Evolutionary conservation across 495 filamentous ascomycete genomes (phyloP).

Genomic region (Entonaema liquescens): DNA sequence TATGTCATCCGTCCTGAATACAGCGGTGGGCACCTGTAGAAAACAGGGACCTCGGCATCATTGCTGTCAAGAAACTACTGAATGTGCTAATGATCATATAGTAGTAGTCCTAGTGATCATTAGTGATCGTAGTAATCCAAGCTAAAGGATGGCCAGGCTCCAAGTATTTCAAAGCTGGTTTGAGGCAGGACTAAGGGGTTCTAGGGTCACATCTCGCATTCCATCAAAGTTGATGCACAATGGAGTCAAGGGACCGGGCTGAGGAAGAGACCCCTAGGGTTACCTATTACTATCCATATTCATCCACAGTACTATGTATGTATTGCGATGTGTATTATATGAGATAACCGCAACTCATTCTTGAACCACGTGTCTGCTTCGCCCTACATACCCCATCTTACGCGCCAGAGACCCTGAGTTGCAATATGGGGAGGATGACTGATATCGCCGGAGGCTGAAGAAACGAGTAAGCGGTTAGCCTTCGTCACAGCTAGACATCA

Average conservation of each 20-base stretch:
- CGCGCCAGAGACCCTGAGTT: not conserved
- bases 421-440: not conserved
- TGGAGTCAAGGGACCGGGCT: not conserved
- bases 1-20: not conserved
- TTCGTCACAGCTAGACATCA: not conserved
- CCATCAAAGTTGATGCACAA: not conserved
- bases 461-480: not conserved
- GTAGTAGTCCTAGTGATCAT: not conserved
- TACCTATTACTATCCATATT: not conserved
- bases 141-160: not conserved
- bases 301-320: not conserved
- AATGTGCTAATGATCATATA: not conserved
- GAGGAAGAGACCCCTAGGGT: not conserved
- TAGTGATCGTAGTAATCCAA: slow-evolving; percentile 8
- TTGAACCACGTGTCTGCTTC: not conserved
- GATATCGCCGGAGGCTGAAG: not conserved
- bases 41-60: slow-evolving; percentile 2
- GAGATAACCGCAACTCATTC: not conserved
- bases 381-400: not conserved
- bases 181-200: slow-evolving; percentile 15
- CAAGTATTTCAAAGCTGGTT: slow-evolving; percentile 17
- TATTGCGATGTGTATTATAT: not conserved
- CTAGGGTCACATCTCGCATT: not conserved
- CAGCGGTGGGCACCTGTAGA: not conserved
- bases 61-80: not conserved